phyloP scores from a whole-genome alignment of 306 rosid genomes.

The Dicorynia guianensis region DNA sequence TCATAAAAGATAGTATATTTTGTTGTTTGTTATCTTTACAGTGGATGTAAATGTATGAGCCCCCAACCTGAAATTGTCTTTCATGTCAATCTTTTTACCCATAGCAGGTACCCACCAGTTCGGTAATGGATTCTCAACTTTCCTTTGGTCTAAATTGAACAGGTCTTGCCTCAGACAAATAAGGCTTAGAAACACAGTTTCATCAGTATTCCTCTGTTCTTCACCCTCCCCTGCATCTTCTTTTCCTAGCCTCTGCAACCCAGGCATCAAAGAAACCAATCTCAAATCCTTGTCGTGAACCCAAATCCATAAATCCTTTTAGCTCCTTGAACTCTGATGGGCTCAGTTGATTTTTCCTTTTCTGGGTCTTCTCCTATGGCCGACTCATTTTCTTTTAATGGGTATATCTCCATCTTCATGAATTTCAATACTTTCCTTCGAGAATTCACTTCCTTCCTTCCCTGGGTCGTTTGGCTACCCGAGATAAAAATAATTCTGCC shows the following conservation, averaged over 20 bases:
- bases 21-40: slow-evolving; percentile 50
- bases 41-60: slow-evolving; percentile 80
- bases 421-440: too few relatives aligned
- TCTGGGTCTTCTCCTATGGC: slow-evolving; percentile 31
- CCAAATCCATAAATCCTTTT: slow-evolving; percentile 92
- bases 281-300: slow-evolving; percentile 69
- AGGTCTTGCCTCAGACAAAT: slow-evolving; percentile 69
- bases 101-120: slow-evolving; percentile 62
- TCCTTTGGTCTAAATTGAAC: slow-evolving; percentile 52
- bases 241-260: slow-evolving; percentile 63
- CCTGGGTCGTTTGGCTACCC: too few relatives aligned
- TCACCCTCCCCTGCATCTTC: slow-evolving; percentile 30
- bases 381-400: slow-evolving; percentile 16
- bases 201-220: slow-evolving; percentile 39
- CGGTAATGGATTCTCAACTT: slow-evolving; percentile 41
- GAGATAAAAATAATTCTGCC: too few relatives aligned
- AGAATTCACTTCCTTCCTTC: too few relatives aligned
- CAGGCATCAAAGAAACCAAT: slow-evolving; percentile 75
- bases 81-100: slow-evolving; percentile 65
- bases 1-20: not conserved
- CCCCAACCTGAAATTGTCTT: slow-evolving; percentile 71
- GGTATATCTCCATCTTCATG: too few relatives aligned
- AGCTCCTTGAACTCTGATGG: slow-evolving; percentile 71
- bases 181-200: slow-evolving; percentile 60
- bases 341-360: slow-evolving; percentile 46